A percentile compares a stretch with the other conserved stretches of the same genome.
phyloP scores from a whole-genome alignment of 495 filamentous ascomycete genomes.

The Penicillium canariense region DNA sequence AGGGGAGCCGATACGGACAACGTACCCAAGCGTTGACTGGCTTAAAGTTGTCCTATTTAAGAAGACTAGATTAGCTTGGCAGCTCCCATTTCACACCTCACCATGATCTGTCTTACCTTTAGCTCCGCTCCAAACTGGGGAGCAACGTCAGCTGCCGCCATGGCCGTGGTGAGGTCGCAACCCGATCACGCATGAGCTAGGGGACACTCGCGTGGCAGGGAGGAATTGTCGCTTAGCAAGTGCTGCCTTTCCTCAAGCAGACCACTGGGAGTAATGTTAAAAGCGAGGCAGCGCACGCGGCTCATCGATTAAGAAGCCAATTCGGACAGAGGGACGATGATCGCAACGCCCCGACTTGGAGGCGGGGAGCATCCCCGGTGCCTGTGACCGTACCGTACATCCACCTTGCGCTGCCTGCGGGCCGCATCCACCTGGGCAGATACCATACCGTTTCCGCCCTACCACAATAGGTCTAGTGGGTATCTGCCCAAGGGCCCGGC shows the following conservation, averaged over 20 bases:
- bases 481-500: background rate
- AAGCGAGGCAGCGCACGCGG: background rate
- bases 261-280: background rate
- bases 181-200: conserved; percentile 23
- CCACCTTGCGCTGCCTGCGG: conserved; percentile 12
- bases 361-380: conserved; percentile 35
- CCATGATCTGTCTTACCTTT: conserved; percentile 58
- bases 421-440: background rate
- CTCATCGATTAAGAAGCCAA: conserved; percentile 10
- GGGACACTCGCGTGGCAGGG: background rate
- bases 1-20: conserved; percentile 17
- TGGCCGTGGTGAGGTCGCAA: conserved; percentile 34
- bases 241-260: background rate
- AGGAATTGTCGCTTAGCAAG: background rate
- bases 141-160: conserved; percentile 72
- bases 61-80: background rate
- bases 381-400: conserved; percentile 38
- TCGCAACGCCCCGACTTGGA: conserved; percentile 20
- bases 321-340: conserved; percentile 21
- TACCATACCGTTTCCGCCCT: conserved; percentile 2
- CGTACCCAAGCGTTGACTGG: conserved; percentile 85
- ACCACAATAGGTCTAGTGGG: background rate
- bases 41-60: conserved; percentile 83
- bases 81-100: background rate
- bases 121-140: conserved; percentile 86